Base-by-base conservation (phyloP, 2,329 filamentous ascomycete genomes). In the Grosmannia clavigera region DNA sequence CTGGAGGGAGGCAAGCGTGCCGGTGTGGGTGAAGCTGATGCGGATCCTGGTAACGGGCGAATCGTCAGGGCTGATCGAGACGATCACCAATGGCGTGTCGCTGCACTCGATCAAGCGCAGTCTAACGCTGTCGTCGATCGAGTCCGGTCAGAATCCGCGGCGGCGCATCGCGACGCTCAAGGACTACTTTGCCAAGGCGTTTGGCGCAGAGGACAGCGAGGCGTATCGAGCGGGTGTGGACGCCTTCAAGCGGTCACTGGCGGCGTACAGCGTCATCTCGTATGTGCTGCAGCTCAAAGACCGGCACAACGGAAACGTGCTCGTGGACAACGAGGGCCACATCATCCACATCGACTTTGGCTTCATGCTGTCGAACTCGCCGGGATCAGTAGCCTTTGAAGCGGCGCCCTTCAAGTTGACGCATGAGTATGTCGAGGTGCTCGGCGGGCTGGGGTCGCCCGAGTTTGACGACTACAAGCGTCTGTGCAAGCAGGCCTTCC, bases 11-110 rank as follows among this genome's bases (percentile, higher is more conserved):
- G 85, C 87, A 19, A 75, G 78, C 31, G 82, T 88, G 38, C 81
- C 86, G 43, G 89, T 94, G n/a, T 94, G 90, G 89, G 87, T 92
- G 25, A 92, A 92, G 73, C 79, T 87, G 61, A 94, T 94, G 89
- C 84, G 88, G 59, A 94, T 94, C 58, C 76, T 94, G 58, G 89
- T 94, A 50, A 92, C 88, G 5, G 89, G 89, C 62, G 89, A 92
- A 74, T 89, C 87, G 10, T 92, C 87, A 1, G 89, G 89, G 3
- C 80, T 94, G 55, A 89, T 94, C 65, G 89, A 94, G 74, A 94
- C 89, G 5, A 94, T 94, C 67, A 92, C 88, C 48, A 92, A 92
- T 66, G 89, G 90, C 53, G 88, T 94, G 14, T 92, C 88, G n/a
- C 76, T 94, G 54, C 89, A 94, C 72, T 92, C 88, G 2, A 78